phyloP scores from a whole-genome alignment of 2,329 filamentous ascomycete species.

The Colletotrichum sp. region DNA sequence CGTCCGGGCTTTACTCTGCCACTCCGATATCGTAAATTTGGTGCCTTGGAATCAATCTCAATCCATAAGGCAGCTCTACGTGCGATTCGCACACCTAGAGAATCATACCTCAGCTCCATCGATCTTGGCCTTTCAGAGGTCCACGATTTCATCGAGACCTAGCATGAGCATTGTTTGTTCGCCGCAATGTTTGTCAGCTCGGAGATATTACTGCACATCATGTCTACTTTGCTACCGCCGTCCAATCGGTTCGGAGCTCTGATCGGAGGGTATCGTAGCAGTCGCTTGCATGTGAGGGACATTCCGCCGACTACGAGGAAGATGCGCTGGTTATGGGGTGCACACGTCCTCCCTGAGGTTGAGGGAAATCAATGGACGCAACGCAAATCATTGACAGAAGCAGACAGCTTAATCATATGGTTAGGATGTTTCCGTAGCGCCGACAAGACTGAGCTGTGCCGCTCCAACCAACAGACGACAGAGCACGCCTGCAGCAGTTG shows the following conservation, averaged over 20 bases:
- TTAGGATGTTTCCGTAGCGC: background rate
- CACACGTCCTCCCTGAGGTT: background rate
- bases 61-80: background rate
- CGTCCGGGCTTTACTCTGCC: background rate
- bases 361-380: background rate
- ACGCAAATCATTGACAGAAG: background rate
- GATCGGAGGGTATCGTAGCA: background rate
- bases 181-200: background rate
- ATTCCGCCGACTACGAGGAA: background rate
- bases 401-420: background rate
- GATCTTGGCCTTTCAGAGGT: background rate
- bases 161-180: background rate
- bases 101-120: background rate
- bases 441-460: background rate
- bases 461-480: background rate
- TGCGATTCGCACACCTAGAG: background rate
- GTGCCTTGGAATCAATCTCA: background rate
- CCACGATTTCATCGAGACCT: background rate
- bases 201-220: background rate
- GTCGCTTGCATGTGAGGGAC: background rate
- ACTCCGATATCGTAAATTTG: background rate
- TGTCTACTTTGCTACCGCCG: background rate
- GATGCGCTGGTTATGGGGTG: background rate
- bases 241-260: background rate
- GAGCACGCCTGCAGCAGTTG: conserved; percentile 2